Evolutionary conservation across 2,329 filamentous ascomycete genomes (phyloP).

Genomic region (Ophiostoma perfectum): DNA sequence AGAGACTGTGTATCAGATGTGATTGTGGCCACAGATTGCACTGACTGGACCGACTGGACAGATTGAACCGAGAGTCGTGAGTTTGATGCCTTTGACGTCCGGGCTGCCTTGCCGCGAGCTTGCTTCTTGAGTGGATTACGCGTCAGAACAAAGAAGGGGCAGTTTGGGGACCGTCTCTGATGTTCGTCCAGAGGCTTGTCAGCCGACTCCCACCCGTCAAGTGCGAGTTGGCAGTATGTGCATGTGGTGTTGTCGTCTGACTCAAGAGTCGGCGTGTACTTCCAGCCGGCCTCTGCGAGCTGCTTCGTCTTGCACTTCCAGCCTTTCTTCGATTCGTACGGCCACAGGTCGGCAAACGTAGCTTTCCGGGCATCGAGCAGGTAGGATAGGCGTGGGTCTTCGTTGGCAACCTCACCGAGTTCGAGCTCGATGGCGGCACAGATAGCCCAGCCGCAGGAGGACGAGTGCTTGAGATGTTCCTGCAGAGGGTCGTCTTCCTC

Average conservation of each 20-base stretch:
- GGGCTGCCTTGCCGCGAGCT: conserved; percentile 47
- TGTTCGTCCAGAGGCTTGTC: conserved; percentile 94
- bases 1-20: conserved; percentile 47
- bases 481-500: conserved; percentile 72
- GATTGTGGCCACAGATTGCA: conserved; percentile 50
- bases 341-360: conserved; percentile 83
- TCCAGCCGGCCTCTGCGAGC: conserved; percentile 91
- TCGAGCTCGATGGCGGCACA: conserved; percentile 58
- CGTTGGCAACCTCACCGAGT: conserved; percentile 56
- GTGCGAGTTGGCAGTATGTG: conserved; percentile 78
- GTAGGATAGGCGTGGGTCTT: conserved; percentile 66
- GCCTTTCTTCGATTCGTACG: conserved; percentile 78
- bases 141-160: conserved; percentile 72
- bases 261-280: conserved; percentile 77
- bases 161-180: conserved; percentile 68
- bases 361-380: conserved; percentile 73
- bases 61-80: conserved; percentile 62
- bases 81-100: conserved; percentile 55
- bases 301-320: conserved; percentile 89
- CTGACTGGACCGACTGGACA: conserved; percentile 55
- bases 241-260: conserved; percentile 88
- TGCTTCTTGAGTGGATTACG: conserved; percentile 54
- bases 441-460: conserved; percentile 82
- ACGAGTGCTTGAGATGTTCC: conserved; percentile 80
- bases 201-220: conserved; percentile 91